Conservation (phyloP, 2,329 filamentous ascomycete genomes). For the Aspergillus fumigatiaffinis region DNA sequence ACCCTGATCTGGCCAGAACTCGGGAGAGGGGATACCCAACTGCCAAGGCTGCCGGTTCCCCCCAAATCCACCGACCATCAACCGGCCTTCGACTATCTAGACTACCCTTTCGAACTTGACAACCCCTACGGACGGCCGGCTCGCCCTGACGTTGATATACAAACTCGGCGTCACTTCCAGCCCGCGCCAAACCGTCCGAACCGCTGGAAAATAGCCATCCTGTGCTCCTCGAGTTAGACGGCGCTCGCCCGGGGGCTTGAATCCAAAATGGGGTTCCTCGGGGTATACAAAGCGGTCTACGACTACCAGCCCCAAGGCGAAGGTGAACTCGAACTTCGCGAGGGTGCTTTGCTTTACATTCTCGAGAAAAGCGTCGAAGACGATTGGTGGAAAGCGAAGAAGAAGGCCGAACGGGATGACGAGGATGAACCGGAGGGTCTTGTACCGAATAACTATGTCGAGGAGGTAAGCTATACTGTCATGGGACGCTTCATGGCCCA, state of each 20-base stretch:
- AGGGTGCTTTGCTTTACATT: constrained; percentile 86
- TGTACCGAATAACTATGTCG: constrained; percentile 91
- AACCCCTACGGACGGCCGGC: not conserved
- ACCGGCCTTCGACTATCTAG: constrained; percentile 9
- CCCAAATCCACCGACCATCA: constrained; percentile 16
- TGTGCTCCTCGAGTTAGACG: not conserved
- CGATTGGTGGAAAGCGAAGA: constrained; percentile 96
- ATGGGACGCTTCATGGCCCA: not conserved
- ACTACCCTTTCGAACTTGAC: not conserved
- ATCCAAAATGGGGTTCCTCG: constrained; percentile 76
- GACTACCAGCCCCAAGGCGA: constrained; percentile 86
- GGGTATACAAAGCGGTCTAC: constrained; percentile 85
- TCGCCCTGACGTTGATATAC: not conserved
- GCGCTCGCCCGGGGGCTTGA: not conserved
- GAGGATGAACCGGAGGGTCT: constrained; percentile 88
- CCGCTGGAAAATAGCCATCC: not conserved
- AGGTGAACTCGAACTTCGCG: constrained; percentile 76
- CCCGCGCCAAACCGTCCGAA: not conserved
- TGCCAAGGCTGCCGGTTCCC: constrained; percentile 3
- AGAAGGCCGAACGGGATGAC: constrained; percentile 75
- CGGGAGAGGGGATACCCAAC: not conserved
- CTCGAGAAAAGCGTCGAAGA: constrained; percentile 75
- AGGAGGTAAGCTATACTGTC: constrained; percentile 64
- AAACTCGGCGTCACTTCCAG: not conserved
- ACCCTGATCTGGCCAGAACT: not conserved